Percentiles rank a stretch among this genome's conserved stretches.
These are phyloP conservation scores for Rhodamnia argentea DNA, from an alignment of 345 rosid species.

Conservation along the genomic window DNA sequence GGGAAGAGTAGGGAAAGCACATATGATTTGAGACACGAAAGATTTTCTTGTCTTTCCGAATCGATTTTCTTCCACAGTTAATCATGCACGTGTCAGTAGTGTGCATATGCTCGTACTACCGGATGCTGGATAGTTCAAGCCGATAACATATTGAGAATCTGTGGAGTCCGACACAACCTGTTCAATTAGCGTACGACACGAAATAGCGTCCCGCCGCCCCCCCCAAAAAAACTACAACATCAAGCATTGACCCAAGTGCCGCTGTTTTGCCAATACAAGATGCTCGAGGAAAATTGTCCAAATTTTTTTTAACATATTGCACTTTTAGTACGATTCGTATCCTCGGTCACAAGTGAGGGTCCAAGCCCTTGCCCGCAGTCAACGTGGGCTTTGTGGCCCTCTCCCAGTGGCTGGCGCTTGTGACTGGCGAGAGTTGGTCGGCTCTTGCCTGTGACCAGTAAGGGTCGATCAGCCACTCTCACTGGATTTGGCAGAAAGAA, in stretches of 20 bases:
- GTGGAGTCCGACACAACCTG: not conserved
- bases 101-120: not conserved
- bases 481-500: no score
- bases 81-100: not conserved
- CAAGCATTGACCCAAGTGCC: not conserved
- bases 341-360: no score
- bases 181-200: not conserved
- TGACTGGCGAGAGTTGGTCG: no score
- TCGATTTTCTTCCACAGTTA: not conserved
- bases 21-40: not conserved
- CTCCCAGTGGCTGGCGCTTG: no score
- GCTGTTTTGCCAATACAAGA: not conserved
- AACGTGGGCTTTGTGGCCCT: no score
- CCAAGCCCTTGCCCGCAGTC: no score
- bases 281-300: not conserved
- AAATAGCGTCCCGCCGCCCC: not conserved
- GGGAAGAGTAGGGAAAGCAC: not conserved
- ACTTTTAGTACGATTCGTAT: no score
- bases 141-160: not conserved
- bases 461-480: no score
- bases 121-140: not conserved
- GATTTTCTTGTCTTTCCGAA: not conserved
- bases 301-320: no score
- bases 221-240: no score
- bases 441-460: no score